These are phyloP conservation scores for Endocalyx cinctus DNA, from an alignment of 2,329 filamentous ascomycete species.

Conservation along the genomic window DNA sequence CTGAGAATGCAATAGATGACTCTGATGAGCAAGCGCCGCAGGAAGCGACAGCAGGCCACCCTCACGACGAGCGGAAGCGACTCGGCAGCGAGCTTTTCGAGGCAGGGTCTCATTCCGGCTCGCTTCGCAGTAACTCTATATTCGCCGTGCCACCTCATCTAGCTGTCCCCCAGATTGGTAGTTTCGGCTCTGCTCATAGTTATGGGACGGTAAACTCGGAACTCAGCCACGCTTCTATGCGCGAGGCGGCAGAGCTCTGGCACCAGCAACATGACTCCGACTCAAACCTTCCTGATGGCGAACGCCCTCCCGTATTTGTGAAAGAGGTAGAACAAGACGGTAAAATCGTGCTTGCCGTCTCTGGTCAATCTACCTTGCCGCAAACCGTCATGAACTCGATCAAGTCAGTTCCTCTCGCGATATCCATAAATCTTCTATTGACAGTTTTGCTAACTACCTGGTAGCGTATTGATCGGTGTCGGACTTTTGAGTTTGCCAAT, in stretches of 20 bases:
- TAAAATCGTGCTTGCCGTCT: slow-evolving; percentile 75
- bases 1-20: slow-evolving; percentile 20
- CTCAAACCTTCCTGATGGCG: slow-evolving; percentile 47
- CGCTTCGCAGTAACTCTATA: slow-evolving; percentile 40
- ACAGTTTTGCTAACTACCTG: too few species aligned
- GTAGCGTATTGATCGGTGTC: slow-evolving; percentile 75
- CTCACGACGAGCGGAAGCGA: slow-evolving; percentile 38
- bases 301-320: slow-evolving; percentile 73
- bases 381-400: slow-evolving; percentile 97
- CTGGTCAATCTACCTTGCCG: slow-evolving; percentile 90
- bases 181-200: slow-evolving; percentile 55
- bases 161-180: slow-evolving; percentile 65
- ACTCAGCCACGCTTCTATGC: slow-evolving; percentile 42
- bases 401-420: slow-evolving; percentile 44
- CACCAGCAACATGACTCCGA: slow-evolving; percentile 47
- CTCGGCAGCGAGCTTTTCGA: slow-evolving; percentile 38
- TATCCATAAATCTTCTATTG: slow-evolving; percentile 1
- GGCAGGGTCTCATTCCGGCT: slow-evolving; percentile 23
- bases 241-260: slow-evolving; percentile 47
- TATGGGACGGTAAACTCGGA: slow-evolving; percentile 51
- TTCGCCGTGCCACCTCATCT: slow-evolving; percentile 58
- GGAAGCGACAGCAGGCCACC: slow-evolving; percentile 12
- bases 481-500: slow-evolving; percentile 85
- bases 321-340: slow-evolving; percentile 88
- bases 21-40: slow-evolving; percentile 23